Evolutionary conservation across 352 stramenopile genomes (phyloP), one percentile per base, ranked within the genome.

Genomic region (Phytophthora megakarya): DNA sequence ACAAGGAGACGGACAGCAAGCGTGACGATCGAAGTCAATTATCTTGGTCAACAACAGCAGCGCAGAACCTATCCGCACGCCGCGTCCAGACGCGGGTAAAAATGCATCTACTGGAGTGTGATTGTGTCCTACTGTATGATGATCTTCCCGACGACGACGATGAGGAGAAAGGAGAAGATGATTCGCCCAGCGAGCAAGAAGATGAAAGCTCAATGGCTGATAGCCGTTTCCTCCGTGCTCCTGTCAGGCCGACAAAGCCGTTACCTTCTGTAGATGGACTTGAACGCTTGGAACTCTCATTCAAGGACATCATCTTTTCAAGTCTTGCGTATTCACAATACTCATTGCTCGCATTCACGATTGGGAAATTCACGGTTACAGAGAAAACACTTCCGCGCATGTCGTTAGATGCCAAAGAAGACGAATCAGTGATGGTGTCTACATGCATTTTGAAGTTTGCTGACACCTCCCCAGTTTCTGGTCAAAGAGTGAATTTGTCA

Each of bases 121-220:
- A 90, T 3, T 69, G 88, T 28, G 63, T 90, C 21, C 54, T 96
- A 44, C 56, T 96, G 23, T 96, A 96, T 48, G 85, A 96, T 53
- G 86, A 96, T 50, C 61, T 94, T 18, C 74, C 71, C 1, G 80
- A 92, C 43, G 75, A 89, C 11, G 72, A 76, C 6, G 71, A 80
- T 12, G 65, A 67, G 1, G 43, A 63, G 4, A 60, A 77, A 26
- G 22, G 11, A 28, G 49, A 55, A 11, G 67, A 75, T 15, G 66
- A 70, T 16, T 44, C 49, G 11, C 21, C 44, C 18, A 64, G 51
- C 52, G 56, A 60, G 22, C 49, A 50, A 21, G 60, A 74, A 11
- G 42, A 54, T 38, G 60, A 59, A 45, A n/a, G 37, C 3, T 48
- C 33, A 16, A 40, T 70, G 55, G 65, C 50, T 9, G 72, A 78